Evolutionary conservation across 164 flowering plant species (phyloP), one percentile per base, ranked within the genome.

Genomic region (Umbellularia californica): DNA sequence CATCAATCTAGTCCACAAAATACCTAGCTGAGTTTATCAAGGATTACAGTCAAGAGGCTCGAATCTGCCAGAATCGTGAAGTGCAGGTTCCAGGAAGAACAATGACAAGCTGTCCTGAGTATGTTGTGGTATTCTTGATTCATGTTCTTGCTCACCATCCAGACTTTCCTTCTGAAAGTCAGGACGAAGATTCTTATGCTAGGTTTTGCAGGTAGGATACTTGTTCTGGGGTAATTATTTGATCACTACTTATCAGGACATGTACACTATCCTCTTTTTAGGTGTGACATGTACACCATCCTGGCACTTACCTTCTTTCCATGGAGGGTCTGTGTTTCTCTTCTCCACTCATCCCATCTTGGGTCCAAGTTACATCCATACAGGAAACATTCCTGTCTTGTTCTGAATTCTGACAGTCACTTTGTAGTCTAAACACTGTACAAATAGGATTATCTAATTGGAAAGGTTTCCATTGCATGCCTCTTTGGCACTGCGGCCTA

Each of bases 61-160:
- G 52, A 77, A 69, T 58, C 27, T 84, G 75, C 60, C 88, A 81
- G 69, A 72, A 71, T 41, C 81, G 82, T 72, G 73, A 73, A 12
- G 70, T 58, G 24, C 84, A 84, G 65, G 77, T 66, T 71, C 65
- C 63, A 55, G 79, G 68, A 70, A 85, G 79, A 73, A 79, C 83
- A 47, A 74, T 84, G 73, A 83, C 86, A n/a, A 84, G 82, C 79
- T 78, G 73, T 74, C 97, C 97, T 23, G 88, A 83, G 70, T 95
- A 92, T 69, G 72, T 90, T 5, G 81, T 91, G 65, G 91, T 91
- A 30, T 93, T 81, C 84, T 82, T 95, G 84, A 81, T 93, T 78
- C 92, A 92, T 84, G 74, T 91, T 76, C 95, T 95, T 80, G 98
- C 97, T 68, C 99, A 90, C 80, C 91, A 89, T 77, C 55, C 63